Conservation (phyloP, 345 rosid genomes). For the Lumnitzera littorea region DNA sequence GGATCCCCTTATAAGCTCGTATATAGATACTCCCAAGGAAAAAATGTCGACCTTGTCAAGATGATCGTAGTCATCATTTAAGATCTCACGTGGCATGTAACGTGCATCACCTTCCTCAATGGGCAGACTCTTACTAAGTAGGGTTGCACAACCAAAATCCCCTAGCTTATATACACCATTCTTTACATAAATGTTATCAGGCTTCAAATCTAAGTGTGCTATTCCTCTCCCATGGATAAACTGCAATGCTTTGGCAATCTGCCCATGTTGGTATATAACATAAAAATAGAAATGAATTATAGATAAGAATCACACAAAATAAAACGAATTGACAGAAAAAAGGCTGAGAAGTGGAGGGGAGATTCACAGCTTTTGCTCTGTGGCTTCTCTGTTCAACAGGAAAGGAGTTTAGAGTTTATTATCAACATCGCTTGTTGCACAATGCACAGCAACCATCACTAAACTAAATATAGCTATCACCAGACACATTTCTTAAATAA, state of each 20-base stretch:
- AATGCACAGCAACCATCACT: no score
- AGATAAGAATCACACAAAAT: not conserved
- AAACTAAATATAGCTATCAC: no score
- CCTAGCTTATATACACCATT: slow-evolving; percentile 79
- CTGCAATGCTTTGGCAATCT: slow-evolving; percentile 83
- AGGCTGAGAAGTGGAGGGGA: no score
- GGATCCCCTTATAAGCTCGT: slow-evolving; percentile 75
- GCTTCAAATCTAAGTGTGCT: slow-evolving; percentile 95
- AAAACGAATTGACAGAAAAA: not conserved
- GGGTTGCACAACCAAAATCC: slow-evolving; percentile 95
- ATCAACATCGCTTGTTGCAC: no score
- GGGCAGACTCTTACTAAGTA: slow-evolving; percentile 69
- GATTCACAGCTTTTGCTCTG: no score
- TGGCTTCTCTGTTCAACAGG: no score
- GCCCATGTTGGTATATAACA: slow-evolving; percentile 11
- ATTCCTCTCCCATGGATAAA: slow-evolving; percentile 75
- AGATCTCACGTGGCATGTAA: slow-evolving; percentile 97
- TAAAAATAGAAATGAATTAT: no score
- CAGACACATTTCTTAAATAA: no score
- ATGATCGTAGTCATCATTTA: slow-evolving; percentile 77
- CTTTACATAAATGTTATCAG: slow-evolving; percentile 89
- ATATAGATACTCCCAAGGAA: slow-evolving; percentile 74
- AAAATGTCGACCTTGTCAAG: slow-evolving; percentile 92
- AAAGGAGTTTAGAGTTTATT: no score
- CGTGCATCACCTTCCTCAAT: slow-evolving; percentile 98